A percentile compares a stretch with the other conserved stretches of the same genome.
phyloP scores from a whole-genome alignment of 2,329 filamentous ascomycete genomes.

The Chaetomiaceae sp. region DNA sequence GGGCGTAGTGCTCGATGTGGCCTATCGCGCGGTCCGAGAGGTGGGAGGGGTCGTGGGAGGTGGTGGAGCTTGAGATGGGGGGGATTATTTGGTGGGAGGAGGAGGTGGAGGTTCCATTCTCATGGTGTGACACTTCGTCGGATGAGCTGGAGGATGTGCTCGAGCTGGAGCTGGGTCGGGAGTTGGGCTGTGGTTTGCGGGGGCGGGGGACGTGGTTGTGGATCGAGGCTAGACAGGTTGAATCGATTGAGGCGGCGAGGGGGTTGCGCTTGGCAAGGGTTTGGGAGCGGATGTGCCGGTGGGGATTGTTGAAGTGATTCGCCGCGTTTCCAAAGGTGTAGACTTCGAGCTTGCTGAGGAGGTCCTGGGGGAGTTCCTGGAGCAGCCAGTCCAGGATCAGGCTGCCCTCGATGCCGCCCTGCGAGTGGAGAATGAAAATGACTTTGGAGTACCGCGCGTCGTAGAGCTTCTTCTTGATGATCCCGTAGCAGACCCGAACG shows the following conservation, averaged over 20 bases:
- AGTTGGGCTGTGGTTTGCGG: neutral
- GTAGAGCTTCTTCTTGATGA: conserved; percentile 61
- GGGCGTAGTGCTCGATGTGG: conserved; percentile 77
- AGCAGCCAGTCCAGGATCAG: conserved; percentile 73
- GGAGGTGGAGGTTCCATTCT: neutral
- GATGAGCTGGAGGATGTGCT: neutral
- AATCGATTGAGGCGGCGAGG: conserved; percentile 32
- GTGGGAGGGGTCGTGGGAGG: conserved; percentile 34
- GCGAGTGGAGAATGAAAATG: conserved; percentile 70
- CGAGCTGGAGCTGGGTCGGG: neutral
- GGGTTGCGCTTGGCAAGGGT: conserved; percentile 35
- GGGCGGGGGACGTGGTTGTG: neutral
- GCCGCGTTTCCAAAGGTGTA: conserved; percentile 76
- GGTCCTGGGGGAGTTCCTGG: conserved; percentile 62
- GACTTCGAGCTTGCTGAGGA: conserved; percentile 66
- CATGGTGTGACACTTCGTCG: neutral
- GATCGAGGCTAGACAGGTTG: conserved; percentile 28
- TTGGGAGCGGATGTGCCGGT: conserved; percentile 47
- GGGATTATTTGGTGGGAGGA: neutral
- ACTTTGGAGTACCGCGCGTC: conserved; percentile 62
- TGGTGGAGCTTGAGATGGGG: conserved; percentile 27
- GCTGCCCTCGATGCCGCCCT: conserved; percentile 70
- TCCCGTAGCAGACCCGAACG: conserved; percentile 56
- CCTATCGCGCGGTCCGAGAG: conserved; percentile 52
- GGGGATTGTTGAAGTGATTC: conserved; percentile 78